Evolutionary conservation across 306 rosid species (phyloP).

Genomic region (Cicer yamashitae): DNA sequence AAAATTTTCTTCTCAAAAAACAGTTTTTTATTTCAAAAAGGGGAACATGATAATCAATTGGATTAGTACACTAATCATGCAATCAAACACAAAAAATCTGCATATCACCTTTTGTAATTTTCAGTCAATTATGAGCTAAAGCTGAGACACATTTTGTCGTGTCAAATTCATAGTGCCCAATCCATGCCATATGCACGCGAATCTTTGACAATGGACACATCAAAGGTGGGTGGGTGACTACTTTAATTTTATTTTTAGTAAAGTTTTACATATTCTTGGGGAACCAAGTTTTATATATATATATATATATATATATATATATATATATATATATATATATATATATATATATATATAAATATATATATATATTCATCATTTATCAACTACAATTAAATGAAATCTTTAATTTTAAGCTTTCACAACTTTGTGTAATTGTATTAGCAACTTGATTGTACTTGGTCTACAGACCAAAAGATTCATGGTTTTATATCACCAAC

Average conservation of each 20-base stretch:
- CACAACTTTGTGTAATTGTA: conserved; percentile 46
- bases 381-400: conserved; percentile 46
- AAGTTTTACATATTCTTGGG: conserved; percentile 23
- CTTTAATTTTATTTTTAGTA: background rate
- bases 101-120: conserved; percentile 39
- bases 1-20: conserved; percentile 39
- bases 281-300: background rate
- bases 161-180: conserved; percentile 59
- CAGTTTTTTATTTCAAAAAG: conserved; percentile 34
- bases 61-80: conserved; percentile 50
- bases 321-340: no score
- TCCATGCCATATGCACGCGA: conserved; percentile 59
- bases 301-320: no score
- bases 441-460: background rate
- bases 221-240: conserved; percentile 44
- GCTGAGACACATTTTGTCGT: conserved; percentile 52
- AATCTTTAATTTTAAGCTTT: conserved; percentile 49
- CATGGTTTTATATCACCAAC: background rate
- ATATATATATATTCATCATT: conserved; percentile 43
- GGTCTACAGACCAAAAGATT: background rate
- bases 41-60: conserved; percentile 53
- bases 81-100: conserved; percentile 47
- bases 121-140: conserved; percentile 55
- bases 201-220: conserved; percentile 60
- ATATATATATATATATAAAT: no score